A percentile compares a stretch with the other conserved stretches of the same genome.
phyloP scores from a whole-genome alignment of 192 early-diverging fungal species.

The Coemansia sp. region DNA sequence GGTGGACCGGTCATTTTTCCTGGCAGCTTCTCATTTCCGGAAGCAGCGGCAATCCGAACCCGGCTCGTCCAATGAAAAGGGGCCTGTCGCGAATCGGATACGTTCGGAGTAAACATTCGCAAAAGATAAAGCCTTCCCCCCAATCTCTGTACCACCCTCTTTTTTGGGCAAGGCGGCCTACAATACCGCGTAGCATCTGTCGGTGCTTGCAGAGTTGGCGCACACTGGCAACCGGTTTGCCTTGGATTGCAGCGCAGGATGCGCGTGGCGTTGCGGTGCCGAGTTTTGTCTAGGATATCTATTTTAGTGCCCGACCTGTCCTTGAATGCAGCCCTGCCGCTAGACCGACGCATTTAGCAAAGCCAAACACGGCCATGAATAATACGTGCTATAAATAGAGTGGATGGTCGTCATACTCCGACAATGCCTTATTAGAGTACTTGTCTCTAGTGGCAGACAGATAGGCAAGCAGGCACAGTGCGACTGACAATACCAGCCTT shows the following conservation, averaged over 20 bases:
- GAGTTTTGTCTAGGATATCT: not conserved
- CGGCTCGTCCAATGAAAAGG: not conserved
- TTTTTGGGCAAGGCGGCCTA: not conserved
- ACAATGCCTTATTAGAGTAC: not conserved
- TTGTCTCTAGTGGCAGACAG: constrained; percentile 1
- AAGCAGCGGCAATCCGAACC: constrained; percentile 8
- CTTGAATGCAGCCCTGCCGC: constrained; percentile 2
- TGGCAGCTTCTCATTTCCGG: constrained; percentile 3
- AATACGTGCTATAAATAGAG: constrained; percentile 5
- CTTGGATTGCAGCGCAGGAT: not conserved
- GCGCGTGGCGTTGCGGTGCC: not conserved
- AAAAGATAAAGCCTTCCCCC: not conserved
- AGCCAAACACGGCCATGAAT: not conserved
- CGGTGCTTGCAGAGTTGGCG: not conserved
- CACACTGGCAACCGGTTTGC: not conserved
- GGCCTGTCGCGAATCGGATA: not conserved
- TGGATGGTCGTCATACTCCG: not conserved
- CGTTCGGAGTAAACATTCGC: not conserved
- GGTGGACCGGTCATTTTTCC: not conserved
- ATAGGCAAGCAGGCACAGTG: not conserved
- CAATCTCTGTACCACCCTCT: constrained; percentile 1
- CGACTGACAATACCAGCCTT: not conserved
- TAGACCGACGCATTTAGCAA: not conserved
- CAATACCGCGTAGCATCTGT: not conserved
- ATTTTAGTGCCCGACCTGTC: not conserved